A percentile compares a stretch with the other conserved stretches of the same genome.
These are phyloP conservation scores for Wickerhamiella shivajii DNA, from an alignment of 805 yeast genomes.

Conservation along the genomic window DNA sequence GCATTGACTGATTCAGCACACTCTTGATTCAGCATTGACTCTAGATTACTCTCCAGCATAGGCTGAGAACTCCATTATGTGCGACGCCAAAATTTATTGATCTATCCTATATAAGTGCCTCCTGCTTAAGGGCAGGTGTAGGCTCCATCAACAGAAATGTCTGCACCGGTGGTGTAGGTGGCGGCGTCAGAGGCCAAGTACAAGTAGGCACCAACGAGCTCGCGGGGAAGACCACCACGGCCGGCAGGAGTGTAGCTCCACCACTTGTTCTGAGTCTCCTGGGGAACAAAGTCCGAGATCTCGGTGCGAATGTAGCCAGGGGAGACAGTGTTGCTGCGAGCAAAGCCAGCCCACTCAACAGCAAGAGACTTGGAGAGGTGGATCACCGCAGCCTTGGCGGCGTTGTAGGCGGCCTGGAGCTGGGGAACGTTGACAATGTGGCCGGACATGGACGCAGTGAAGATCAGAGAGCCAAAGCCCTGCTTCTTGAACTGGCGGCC, in stretches of 20 bases:
- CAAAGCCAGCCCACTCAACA: slow-evolving; percentile 76
- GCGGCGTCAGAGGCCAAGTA: slow-evolving; percentile 74
- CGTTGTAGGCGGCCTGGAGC: slow-evolving; percentile 71
- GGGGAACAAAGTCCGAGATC: slow-evolving; percentile 36
- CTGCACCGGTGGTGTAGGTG: slow-evolving; percentile 66
- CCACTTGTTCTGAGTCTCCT: slow-evolving; percentile 36
- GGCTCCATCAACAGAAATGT: slow-evolving; percentile 69
- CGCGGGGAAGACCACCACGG: slow-evolving; percentile 58
- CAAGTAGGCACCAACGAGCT: slow-evolving; percentile 65
- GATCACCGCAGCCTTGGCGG: slow-evolving; percentile 70
- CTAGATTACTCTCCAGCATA: no score
- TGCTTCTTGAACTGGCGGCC: slow-evolving; percentile 65
- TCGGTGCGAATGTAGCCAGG: slow-evolving; percentile 77
- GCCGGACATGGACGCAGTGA: slow-evolving; percentile 85
- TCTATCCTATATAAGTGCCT: background rate
- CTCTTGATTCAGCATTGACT: no score
- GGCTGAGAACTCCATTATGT: background rate
- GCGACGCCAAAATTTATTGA: slow-evolving; percentile 6
- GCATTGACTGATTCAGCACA: no score
- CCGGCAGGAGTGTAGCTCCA: slow-evolving; percentile 33
- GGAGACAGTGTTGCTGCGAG: slow-evolving; percentile 64
- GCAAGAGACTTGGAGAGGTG: slow-evolving; percentile 69
- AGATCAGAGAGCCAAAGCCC: slow-evolving; percentile 62
- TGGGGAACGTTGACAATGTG: slow-evolving; percentile 80
- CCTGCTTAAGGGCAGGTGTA: slow-evolving; percentile 38